A percentile compares a stretch with the other conserved stretches of the same genome.
Evolutionary conservation across 352 stramenopile genomes (phyloP).

Genomic region (Aphanomyces cochlioides): DNA sequence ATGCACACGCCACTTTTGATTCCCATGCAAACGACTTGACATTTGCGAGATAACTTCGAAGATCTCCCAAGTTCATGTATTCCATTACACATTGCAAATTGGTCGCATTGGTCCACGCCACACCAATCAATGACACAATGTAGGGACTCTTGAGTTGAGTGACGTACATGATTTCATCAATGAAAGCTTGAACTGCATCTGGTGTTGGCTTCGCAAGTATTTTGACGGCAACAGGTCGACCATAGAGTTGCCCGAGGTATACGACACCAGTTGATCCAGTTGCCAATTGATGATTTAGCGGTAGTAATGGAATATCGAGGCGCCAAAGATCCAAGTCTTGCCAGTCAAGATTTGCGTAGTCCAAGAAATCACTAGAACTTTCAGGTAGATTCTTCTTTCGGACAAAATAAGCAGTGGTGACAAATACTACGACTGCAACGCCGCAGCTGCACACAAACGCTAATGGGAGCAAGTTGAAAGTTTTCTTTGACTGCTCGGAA

Average conservation of each 20-base stretch:
- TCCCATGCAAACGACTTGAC: neutral
- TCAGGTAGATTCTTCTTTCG: neutral
- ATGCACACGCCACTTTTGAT: conserved; percentile 8
- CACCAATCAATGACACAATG: conserved; percentile 14
- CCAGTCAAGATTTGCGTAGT: neutral
- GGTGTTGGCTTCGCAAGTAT: neutral
- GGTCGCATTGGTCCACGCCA: conserved; percentile 7
- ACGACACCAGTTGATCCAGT: neutral
- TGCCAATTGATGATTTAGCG: neutral
- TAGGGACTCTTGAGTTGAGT: conserved; percentile 6
- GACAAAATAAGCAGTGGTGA: neutral
- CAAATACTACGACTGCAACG: neutral
- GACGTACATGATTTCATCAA: conserved; percentile 16
- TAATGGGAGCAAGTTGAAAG: neutral
- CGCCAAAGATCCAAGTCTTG: neutral
- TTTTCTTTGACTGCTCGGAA: neutral
- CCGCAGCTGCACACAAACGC: neutral
- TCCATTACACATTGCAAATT: conserved; percentile 25
- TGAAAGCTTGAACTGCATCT: neutral
- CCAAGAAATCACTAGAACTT: neutral
- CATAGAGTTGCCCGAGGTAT: neutral
- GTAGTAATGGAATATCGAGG: neutral
- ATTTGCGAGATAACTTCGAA: conserved; percentile 7
- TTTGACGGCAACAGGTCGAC: neutral
- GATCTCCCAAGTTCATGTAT: conserved; percentile 28